Base-by-base conservation (phyloP, 805 yeast genomes). In the Ogataea pilisensis region DNA sequence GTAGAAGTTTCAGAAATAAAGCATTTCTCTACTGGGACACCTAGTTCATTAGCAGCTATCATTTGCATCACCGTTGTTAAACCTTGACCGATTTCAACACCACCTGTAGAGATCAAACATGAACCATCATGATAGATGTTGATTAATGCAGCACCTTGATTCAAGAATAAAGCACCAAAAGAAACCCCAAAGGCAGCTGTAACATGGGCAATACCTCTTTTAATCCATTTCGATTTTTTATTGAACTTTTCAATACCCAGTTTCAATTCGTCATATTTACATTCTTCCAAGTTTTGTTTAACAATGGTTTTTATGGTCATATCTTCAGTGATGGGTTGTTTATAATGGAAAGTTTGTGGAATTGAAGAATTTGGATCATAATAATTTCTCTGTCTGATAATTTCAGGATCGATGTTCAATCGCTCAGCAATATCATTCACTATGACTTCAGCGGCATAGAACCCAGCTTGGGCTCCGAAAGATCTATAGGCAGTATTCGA, bases 71-170 rank as follows among this genome's bases (percentile, higher is more conserved):
- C 71, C 9, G 76, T 72, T 38, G 67, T 64, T 31, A 71, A 50
- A 16, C 76, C 76, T 50, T 71, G 76, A 14, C 76, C 76, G 61
- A 71, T 71, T 41, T 71, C 76, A 11, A 71, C 71, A 40, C 76
- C 76, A 35, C 76, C 76, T 35, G 70, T 73, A 13, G 75, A 57
- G 13, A 71, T 54, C 13, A 72, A 50, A 9, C 71, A 61, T n/a
- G 74, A 67, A 2, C 76, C 76, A 49, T 71, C 76, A 31, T 51
- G 54, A 44, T 71, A 71, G 24, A 71, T 68, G 42, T 71, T 72
- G 8, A 71, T 64, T 26, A 71, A 53, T 2, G 76, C 76, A 34
- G 73, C 75, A 14, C 70, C 76, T 50, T 71, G 76, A 48, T 71
- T 71, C 42, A 72, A 52, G 40, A 65, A 68, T 20, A 61, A 48